Percentiles rank a stretch among this genome's conserved stretches.
Evolutionary conservation across 1,284 basidiomycete species (phyloP).

Genomic region (Meripilus lineatus): DNA sequence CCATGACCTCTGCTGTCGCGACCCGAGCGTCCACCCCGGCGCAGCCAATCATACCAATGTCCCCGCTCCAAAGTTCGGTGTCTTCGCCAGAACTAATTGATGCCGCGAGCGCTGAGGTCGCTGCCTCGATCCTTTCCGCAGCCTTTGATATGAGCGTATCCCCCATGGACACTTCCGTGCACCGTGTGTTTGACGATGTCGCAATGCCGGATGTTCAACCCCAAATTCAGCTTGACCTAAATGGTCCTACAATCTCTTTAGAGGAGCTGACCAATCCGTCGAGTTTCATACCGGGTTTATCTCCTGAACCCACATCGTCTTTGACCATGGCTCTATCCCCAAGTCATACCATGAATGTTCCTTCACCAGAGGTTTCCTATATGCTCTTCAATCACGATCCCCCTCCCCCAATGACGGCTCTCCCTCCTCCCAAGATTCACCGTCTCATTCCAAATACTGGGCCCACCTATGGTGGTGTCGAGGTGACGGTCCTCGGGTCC

Average conservation of each 20-base stretch:
- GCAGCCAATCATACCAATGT: slow-evolving; percentile 20
- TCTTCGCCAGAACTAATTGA: slow-evolving; percentile 16
- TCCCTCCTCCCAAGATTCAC: slow-evolving; percentile 67
- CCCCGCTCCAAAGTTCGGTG: slow-evolving; percentile 19
- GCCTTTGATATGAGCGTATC: slow-evolving; percentile 17
- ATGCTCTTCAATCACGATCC: slow-evolving; percentile 56
- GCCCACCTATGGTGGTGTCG: slow-evolving; percentile 90
- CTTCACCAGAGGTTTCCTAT: slow-evolving; percentile 37
- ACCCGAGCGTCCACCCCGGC: slow-evolving; percentile 27
- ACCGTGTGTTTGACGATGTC: slow-evolving; percentile 20
- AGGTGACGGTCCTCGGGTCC: slow-evolving; percentile 90
- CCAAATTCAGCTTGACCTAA: slow-evolving; percentile 8
- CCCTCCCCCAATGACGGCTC: slow-evolving; percentile 35
- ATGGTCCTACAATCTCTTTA: slow-evolving; percentile 14
- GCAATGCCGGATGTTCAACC: slow-evolving; percentile 21
- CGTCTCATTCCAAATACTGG: slow-evolving; percentile 89
- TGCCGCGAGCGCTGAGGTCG: slow-evolving; percentile 6
- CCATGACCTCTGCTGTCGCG: slow-evolving; percentile 24
- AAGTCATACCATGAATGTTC: slow-evolving; percentile 17
- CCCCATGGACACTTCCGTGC: slow-evolving; percentile 7
- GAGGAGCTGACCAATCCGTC: slow-evolving; percentile 14
- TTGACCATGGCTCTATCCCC: slow-evolving; percentile 20
- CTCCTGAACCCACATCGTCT: slow-evolving; percentile 17
- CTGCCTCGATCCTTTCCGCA: slow-evolving; percentile 12
- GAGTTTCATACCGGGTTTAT: slow-evolving; percentile 5